A percentile compares a stretch with the other conserved stretches of the same genome.
Conservation (phyloP, 2,329 filamentous ascomycete genomes). For the Alternaria tenuissima region DNA sequence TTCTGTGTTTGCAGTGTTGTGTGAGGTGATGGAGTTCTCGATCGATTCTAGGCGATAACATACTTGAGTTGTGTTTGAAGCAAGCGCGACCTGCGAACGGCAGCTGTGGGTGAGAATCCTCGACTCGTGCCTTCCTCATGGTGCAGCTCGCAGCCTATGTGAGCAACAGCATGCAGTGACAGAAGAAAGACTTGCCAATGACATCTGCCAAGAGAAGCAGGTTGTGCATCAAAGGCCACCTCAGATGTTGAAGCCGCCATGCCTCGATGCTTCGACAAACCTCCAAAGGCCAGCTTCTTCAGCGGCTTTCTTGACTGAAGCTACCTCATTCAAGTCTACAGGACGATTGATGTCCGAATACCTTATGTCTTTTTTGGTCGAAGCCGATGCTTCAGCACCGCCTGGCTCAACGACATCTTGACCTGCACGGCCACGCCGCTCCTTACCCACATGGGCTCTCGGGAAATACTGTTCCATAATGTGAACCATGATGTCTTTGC, state of each 20-base stretch:
- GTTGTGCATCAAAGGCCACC: background rate
- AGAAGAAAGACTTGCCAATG: background rate
- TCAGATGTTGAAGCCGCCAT: slow-evolving; percentile 63
- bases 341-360: slow-evolving; percentile 83
- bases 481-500: slow-evolving; percentile 78
- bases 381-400: slow-evolving; percentile 29
- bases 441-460: slow-evolving; percentile 81
- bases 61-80: background rate
- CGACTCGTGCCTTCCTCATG: background rate
- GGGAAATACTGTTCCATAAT: slow-evolving; percentile 91
- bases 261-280: slow-evolving; percentile 72
- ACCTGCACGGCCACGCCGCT: slow-evolving; percentile 47
- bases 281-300: slow-evolving; percentile 78
- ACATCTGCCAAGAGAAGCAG: background rate
- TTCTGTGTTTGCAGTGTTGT: background rate
- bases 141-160: background rate
- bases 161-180: background rate
- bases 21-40: slow-evolving; percentile 6
- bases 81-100: background rate
- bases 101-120: background rate
- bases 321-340: slow-evolving; percentile 70
- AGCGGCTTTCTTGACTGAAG: slow-evolving; percentile 71
- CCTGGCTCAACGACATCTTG: slow-evolving; percentile 43
- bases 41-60: background rate
- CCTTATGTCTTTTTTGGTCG: slow-evolving; percentile 60